Evolutionary conservation across 140 eudicot genomes (phyloP).

Genomic region (Erigeron philadelphicus): DNA sequence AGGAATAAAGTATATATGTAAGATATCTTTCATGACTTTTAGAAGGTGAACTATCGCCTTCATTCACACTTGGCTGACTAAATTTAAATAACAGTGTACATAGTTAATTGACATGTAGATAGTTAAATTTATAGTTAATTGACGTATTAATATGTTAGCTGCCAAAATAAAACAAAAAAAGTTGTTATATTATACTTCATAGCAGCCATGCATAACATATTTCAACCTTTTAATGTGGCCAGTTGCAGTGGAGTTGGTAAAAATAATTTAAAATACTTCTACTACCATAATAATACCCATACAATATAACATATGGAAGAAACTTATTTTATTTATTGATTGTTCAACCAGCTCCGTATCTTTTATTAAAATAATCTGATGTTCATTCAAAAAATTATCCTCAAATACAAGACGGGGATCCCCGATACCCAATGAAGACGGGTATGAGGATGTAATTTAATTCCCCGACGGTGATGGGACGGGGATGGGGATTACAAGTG

Average conservation of each 20-base stretch:
- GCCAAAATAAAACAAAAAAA: not conserved
- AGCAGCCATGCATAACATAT: conserved; percentile 1
- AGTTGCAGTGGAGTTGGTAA: conserved; percentile 6
- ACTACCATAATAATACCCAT: too few relatives aligned
- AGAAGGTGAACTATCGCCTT: not conserved
- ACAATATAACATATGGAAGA: too few relatives aligned
- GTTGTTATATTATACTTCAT: not conserved
- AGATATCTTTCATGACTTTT: not conserved
- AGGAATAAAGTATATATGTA: not conserved
- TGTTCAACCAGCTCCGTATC: too few relatives aligned
- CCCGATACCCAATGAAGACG: too few relatives aligned
- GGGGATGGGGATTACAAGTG: too few relatives aligned
- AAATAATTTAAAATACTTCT: not conserved
- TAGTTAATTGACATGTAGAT: not conserved
- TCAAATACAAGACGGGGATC: too few relatives aligned
- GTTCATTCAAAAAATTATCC: too few relatives aligned
- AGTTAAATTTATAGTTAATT: too few relatives aligned
- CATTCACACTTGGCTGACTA: not conserved
- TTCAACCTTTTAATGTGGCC: not conserved
- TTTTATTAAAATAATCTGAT: too few relatives aligned
- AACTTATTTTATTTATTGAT: too few relatives aligned
- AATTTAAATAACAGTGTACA: not conserved
- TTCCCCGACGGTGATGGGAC: too few relatives aligned
- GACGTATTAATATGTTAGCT: not conserved
- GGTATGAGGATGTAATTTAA: too few relatives aligned